These are phyloP conservation scores for Pichia nakasei DNA, from an alignment of 805 yeast species.

Conservation along the genomic window DNA sequence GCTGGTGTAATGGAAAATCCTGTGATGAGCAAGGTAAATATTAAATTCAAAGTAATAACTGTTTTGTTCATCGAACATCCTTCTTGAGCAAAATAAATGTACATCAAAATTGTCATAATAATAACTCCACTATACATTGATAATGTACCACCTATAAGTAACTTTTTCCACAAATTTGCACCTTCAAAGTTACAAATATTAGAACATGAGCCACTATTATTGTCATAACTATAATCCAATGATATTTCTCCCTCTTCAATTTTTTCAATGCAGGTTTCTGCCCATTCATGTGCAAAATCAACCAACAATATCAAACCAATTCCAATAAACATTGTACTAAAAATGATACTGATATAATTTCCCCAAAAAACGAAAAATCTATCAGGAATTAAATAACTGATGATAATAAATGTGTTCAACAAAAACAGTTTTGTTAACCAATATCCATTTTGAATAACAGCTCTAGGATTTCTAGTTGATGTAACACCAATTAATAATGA, in stretches of 20 bases:
- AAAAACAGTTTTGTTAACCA: constrained; percentile 71
- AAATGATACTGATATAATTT: constrained; percentile 74
- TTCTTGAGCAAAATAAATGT: constrained; percentile 65
- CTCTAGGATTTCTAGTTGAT: constrained; percentile 69
- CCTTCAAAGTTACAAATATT: constrained; percentile 24
- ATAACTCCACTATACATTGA: constrained; percentile 72
- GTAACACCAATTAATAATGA: constrained; percentile 60
- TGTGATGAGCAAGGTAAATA: constrained; percentile 57
- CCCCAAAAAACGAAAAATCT: constrained; percentile 84
- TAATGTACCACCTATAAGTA: constrained; percentile 80
- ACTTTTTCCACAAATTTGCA: constrained; percentile 63
- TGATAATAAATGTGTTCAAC: constrained; percentile 47
- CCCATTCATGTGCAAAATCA: constrained; percentile 98
- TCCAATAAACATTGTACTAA: constrained; percentile 77
- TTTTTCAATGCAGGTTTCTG: constrained; percentile 86
- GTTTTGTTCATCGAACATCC: constrained; percentile 88
- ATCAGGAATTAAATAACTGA: constrained; percentile 79
- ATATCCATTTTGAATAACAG: constrained; percentile 81
- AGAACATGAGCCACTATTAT: constrained; percentile 17
- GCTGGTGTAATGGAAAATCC: constrained; percentile 67
- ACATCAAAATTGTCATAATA: constrained; percentile 70
- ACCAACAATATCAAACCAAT: constrained; percentile 86
- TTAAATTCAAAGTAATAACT: constrained; percentile 69
- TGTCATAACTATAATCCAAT: constrained; percentile 34
- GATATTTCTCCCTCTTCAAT: constrained; percentile 68